phyloP scores from a whole-genome alignment of 1,284 basidiomycete species.

The Cryptococcus jaspeensis region DNA sequence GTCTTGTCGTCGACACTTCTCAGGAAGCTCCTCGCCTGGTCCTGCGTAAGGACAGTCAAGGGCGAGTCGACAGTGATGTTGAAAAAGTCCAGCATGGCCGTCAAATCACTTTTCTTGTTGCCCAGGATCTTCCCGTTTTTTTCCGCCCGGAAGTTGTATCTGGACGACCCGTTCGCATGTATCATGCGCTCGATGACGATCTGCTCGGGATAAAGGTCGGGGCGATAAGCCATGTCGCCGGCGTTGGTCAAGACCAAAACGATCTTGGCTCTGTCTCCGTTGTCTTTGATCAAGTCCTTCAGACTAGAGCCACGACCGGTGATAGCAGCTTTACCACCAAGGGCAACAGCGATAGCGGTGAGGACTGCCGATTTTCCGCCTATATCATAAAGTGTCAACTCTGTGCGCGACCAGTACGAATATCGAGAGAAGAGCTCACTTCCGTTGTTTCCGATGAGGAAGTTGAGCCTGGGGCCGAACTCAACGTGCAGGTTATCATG shows the following conservation, averaged over 20 bases:
- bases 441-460: slow-evolving; percentile 81
- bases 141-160: slow-evolving; percentile 77
- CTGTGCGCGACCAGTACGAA: not conserved
- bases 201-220: slow-evolving; percentile 74
- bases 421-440: slow-evolving; percentile 35
- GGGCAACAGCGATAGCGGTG: slow-evolving; percentile 86
- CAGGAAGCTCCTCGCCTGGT: slow-evolving; percentile 79
- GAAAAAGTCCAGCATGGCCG: slow-evolving; percentile 87
- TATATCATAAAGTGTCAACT: too few species aligned
- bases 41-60: slow-evolving; percentile 90
- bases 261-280: slow-evolving; percentile 70
- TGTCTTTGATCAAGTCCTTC: slow-evolving; percentile 85
- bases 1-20: slow-evolving; percentile 76
- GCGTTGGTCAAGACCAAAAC: slow-evolving; percentile 79
- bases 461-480: slow-evolving; percentile 90
- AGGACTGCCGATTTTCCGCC: slow-evolving; percentile 95
- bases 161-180: slow-evolving; percentile 67
- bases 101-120: slow-evolving; percentile 79
- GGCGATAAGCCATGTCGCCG: slow-evolving; percentile 83
- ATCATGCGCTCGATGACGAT: slow-evolving; percentile 85
- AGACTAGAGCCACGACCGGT: slow-evolving; percentile 86
- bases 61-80: slow-evolving; percentile 93
- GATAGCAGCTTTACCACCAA: slow-evolving; percentile 85
- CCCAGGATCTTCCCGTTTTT: slow-evolving; percentile 67
- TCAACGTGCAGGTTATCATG: slow-evolving; percentile 77